These are phyloP conservation scores for Fusarium siculi DNA, from an alignment of 2,329 filamentous ascomycete species.

Conservation along the genomic window DNA sequence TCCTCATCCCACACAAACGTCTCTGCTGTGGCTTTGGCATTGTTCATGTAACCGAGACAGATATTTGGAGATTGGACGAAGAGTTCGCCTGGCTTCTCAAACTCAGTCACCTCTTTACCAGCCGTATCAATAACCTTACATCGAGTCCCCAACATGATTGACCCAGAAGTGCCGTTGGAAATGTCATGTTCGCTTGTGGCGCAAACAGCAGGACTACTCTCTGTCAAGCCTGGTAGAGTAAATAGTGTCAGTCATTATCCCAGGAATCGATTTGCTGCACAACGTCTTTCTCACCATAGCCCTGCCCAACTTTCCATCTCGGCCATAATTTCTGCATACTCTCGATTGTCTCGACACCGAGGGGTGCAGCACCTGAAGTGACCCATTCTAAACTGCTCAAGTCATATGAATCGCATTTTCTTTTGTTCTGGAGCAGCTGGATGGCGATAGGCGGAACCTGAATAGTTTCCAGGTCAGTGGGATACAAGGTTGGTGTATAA, in stretches of 20 bases:
- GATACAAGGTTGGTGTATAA: fast-evolving
- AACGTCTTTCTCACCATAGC: neutral
- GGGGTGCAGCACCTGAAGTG: neutral
- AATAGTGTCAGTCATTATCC: neutral
- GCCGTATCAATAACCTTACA: neutral
- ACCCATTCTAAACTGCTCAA: neutral
- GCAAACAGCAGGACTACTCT: neutral
- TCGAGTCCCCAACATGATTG: neutral
- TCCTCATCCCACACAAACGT: neutral
- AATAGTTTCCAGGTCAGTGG: fast-evolving
- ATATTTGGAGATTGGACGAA: neutral
- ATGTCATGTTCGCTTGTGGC: neutral
- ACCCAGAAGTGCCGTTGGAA: neutral
- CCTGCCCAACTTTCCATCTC: neutral
- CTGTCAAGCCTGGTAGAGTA: neutral
- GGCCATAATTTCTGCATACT: neutral
- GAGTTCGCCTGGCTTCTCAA: neutral
- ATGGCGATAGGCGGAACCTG: neutral
- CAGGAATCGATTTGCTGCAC: neutral
- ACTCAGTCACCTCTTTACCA: neutral
- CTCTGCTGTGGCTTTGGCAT: neutral
- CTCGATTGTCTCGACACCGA: neutral
- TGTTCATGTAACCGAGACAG: neutral
- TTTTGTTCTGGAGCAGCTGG: neutral
- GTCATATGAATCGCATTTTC: neutral